Conservation (phyloP, 768 basidiomycete species). For the Suillus occidentalis region DNA sequence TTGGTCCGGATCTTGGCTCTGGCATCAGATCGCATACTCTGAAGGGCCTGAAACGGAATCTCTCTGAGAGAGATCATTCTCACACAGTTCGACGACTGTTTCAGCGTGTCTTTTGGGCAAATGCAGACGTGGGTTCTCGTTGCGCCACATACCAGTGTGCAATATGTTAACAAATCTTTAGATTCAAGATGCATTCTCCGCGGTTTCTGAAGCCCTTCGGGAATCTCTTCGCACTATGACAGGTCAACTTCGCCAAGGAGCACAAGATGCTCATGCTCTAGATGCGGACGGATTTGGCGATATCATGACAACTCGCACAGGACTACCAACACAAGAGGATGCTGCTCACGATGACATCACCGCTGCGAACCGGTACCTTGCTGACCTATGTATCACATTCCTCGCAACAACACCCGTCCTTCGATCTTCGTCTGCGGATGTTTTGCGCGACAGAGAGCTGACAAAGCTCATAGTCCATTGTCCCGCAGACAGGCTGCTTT, state of each 20-base stretch:
- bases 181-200: conserved; percentile 52
- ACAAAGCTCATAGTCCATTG: conserved; percentile 51
- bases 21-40: conserved; percentile 66
- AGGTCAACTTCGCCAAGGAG: conserved; percentile 19
- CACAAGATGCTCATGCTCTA: conserved; percentile 33
- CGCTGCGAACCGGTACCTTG: conserved; percentile 35
- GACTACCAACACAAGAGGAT: conserved; percentile 30
- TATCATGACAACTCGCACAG: conserved; percentile 42
- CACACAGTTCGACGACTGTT: conserved; percentile 38
- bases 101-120: conserved; percentile 64
- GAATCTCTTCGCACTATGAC: conserved; percentile 40
- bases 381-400: conserved; percentile 57
- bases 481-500: conserved; percentile 54
- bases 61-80: conserved; percentile 12
- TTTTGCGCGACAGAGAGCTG: conserved; percentile 62
- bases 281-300: conserved; percentile 62
- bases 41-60: conserved; percentile 29
- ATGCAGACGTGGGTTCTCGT: conserved; percentile 55
- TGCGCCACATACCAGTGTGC: neutral
- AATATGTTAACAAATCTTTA: conserved; percentile 23
- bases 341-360: conserved; percentile 28
- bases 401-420: conserved; percentile 63
- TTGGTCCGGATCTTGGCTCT: conserved; percentile 43
- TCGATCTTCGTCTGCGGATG: conserved; percentile 56
- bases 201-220: conserved; percentile 36